Base-by-base conservation (phyloP, 2,329 filamentous ascomycete species). In the Sporothrix brunneoviolacea region DNA sequence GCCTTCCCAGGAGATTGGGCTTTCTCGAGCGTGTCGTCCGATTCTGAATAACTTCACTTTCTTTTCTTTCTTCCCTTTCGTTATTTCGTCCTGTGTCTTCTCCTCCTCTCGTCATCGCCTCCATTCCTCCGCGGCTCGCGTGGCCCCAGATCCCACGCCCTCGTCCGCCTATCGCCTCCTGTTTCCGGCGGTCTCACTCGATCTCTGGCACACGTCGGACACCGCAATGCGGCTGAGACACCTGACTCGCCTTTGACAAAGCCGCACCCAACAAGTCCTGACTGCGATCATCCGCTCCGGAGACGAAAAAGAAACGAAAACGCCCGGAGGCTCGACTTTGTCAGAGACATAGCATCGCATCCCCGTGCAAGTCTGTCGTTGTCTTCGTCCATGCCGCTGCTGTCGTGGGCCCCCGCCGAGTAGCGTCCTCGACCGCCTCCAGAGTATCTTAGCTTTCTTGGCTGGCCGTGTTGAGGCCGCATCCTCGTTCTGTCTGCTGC, bases 171-270 rank as follows among this genome's bases (percentile, higher is more conserved):
- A 32, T 40, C 47, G 19, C 16, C 37, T 16, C 32, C 54, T 52
- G 49, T 16, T 52, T 51, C 32, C 50, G 48, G 48, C 41, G 6
- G 54, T 52, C 49, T 48, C 41, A 55, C 48, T 43, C 10, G 35
- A 15, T 39, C 32, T 38, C 21, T 39, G 41, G 35, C 39, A 39
- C 27, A 43, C 32, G 45, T 48, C 38, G 33, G 30, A 35, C 42
- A 42, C n/a, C 48, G 48, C 38, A 28, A 53, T 53, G 43, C 53
- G 38, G 39, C 39, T 53, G 47, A 54, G 50, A 54, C 52, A 56
- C n/a, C 35, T 46, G 43, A 38, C 47, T 53, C 43, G 37, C 22
- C 15, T 50, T 47, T 50, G 47, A 53, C 36, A 41, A 41, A 45
- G 49, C 49, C 49, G 27, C 30, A 21, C 32, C 37, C 38, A 38